Base-by-base conservation (phyloP, 257 asterid species). In the Solanum verrucosum region DNA sequence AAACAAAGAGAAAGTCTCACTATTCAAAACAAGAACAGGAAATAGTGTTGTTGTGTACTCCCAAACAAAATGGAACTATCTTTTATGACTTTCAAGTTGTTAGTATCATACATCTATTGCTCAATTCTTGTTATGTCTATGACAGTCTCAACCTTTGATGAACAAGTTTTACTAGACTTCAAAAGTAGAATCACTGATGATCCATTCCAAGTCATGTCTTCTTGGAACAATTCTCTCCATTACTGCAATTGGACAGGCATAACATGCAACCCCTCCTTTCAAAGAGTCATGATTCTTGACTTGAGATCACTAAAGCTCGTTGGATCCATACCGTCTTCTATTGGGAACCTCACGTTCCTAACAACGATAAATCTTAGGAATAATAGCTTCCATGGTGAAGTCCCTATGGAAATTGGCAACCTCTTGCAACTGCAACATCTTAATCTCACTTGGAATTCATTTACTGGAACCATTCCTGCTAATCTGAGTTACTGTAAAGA, bases 211-310 rank as follows among this genome's bases (percentile, higher is more conserved):
- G 65, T 70, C 7, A n/a, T 84, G 85, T 10, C 33, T 56, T 84
- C 71, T 21, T 88, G 90, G 90, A 84, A 88, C 71, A 83, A 65
- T 25, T 88, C 86, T 7, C 65, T 56, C 40, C 86, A 77, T 42
- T 70, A 81, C 70, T 90, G 92, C 86, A 71, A 42, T 7, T 89
- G 92, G 92, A 18, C 34, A 33, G 92, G 92, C 27, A 85, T 91
- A 23, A 71, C 73, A 1, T 91, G 92, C 65, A 83, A 37, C 87
- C 37, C 38, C 18, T 49, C 23, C 16, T 23, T 74, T 33, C 52
- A 59, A 56, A 87, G 91, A 59, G 86, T 88, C 38, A 42, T 60
- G 29, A 49, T 67, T 38, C 40, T 91, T 70, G 84, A 89, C 70
- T 70, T 91, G 75, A n/a, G 5, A 7, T 33, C 72, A 38, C 46